These are phyloP conservation scores for Zhuliangozyma parablackwelliae DNA, from an alignment of 1,139 yeast species.

Conservation along the genomic window DNA sequence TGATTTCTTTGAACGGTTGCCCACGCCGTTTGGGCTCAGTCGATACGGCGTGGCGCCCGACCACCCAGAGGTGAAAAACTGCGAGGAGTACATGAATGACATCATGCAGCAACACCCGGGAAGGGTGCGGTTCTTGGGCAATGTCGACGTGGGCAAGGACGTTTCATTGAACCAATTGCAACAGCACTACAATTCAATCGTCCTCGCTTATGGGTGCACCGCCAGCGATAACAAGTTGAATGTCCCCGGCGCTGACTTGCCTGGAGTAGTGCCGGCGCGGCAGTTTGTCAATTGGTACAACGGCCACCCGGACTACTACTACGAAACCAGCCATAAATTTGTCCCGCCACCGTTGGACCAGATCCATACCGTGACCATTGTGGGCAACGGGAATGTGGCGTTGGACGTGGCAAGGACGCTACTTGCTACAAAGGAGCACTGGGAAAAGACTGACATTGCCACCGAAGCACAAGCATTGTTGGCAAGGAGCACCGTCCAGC, in stretches of 20 bases:
- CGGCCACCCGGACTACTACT: constrained; percentile 65
- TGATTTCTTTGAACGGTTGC: constrained; percentile 73
- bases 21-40: constrained; percentile 88
- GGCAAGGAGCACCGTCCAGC: constrained; percentile 47
- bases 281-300: constrained; percentile 96
- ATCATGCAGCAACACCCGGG: constrained; percentile 38
- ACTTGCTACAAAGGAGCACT: constrained; percentile 52
- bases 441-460: constrained; percentile 74
- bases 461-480: constrained; percentile 54
- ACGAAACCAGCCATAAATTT: constrained; percentile 22
- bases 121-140: constrained; percentile 67
- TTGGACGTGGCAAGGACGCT: constrained; percentile 83
- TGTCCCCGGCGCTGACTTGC: constrained; percentile 56
- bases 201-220: constrained; percentile 81
- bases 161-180: constrained; percentile 46
- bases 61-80: constrained; percentile 92
- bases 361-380: constrained; percentile 64
- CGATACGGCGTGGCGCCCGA: constrained; percentile 99
- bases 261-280: constrained; percentile 78
- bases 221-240: constrained; percentile 51
- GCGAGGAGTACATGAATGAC: constrained; percentile 74
- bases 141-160: constrained; percentile 60
- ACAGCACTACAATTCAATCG: constrained; percentile 62
- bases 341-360: constrained; percentile 52
- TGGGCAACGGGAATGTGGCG: constrained; percentile 99